Conservation (phyloP, 164 flowering plant species). For the Berberis vulgaris region DNA sequence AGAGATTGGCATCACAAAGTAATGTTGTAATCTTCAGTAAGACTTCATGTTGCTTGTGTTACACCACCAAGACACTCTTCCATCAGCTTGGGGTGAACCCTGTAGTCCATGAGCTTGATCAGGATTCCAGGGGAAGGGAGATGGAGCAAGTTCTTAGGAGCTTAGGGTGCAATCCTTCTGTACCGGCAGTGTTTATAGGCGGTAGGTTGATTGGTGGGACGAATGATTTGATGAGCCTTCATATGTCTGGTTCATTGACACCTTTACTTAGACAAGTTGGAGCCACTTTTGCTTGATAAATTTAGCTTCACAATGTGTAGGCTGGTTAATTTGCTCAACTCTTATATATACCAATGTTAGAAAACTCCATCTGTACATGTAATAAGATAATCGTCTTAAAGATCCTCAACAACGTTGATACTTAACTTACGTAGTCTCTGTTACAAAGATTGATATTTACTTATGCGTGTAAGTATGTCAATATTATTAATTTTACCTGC, state of each 20-base stretch:
- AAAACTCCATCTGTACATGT: no score
- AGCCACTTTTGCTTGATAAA: constrained; percentile 4
- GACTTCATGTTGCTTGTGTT: constrained; percentile 54
- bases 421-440: no score
- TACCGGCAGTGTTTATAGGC: constrained; percentile 46
- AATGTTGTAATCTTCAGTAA: constrained; percentile 59
- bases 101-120: constrained; percentile 47
- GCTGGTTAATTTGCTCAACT: no score
- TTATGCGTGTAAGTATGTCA: no score
- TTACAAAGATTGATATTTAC: no score
- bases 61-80: constrained; percentile 42
- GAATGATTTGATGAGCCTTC: constrained; percentile 46
- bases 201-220: constrained; percentile 44
- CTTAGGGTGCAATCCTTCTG: constrained; percentile 31
- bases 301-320: no score
- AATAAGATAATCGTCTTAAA: no score
- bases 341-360: no score
- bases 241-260: constrained; percentile 33
- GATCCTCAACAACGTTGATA: no score
- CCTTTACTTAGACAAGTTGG: constrained; percentile 29
- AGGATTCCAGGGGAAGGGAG: constrained; percentile 34
- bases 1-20: constrained; percentile 32
- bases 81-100: constrained; percentile 41
- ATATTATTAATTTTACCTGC: no score
- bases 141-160: constrained; percentile 37